Conservation (phyloP, 31 red algal species). For the Endocladia muricata region DNA sequence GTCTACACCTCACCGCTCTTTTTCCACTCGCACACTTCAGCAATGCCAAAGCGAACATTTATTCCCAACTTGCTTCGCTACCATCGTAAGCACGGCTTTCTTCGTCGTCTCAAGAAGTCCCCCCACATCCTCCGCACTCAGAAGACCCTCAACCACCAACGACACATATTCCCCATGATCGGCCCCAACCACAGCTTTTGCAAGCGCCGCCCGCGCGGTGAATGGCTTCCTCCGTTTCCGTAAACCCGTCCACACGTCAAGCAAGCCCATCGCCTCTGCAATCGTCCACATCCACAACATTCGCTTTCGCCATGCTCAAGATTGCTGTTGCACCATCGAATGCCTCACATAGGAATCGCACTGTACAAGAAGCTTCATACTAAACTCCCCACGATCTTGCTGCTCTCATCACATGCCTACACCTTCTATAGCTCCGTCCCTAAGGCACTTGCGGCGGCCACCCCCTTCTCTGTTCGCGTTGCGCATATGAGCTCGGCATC, state of each 20-base stretch:
- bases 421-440: not conserved
- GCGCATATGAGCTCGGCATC: conserved; percentile 15
- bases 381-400: no score
- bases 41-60: conserved; percentile 79
- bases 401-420: not conserved
- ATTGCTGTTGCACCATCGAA: no score
- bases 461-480: not conserved
- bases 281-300: no score
- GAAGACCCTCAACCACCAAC: conserved; percentile 12
- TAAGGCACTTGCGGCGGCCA: no score
- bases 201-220: conserved; percentile 28
- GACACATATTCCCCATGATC: conserved; percentile 35
- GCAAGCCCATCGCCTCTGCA: no score
- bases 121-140: conserved; percentile 49
- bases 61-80: conserved; percentile 72
- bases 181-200: conserved; percentile 52
- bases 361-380: no score
- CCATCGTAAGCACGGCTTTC: conserved; percentile 73
- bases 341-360: no score
- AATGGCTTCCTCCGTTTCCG: conserved; percentile 53
- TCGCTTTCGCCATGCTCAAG: no score
- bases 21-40: not conserved
- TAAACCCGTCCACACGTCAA: no score
- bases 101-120: conserved; percentile 35
- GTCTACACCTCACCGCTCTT: not conserved